Conservation (phyloP, 1,284 basidiomycete species). For the Ustilago xerochloae region DNA sequence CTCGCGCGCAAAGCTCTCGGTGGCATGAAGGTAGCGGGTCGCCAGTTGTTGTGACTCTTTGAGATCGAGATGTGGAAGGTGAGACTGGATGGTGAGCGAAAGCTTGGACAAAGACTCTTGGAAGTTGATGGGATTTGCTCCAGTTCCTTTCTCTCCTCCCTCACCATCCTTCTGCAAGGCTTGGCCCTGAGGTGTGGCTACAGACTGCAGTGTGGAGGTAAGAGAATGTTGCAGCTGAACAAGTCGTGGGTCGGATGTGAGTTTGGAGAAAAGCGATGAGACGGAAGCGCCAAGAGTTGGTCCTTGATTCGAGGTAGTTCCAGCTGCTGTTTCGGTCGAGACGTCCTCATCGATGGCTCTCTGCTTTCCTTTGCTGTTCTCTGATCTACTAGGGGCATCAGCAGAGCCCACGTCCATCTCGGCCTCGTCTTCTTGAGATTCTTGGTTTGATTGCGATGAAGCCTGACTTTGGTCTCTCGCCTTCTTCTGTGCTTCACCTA, state of each 20-base stretch:
- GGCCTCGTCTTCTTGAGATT: not conserved
- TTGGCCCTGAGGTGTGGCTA: conserved; percentile 9
- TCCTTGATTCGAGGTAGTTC: not conserved
- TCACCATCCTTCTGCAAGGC: conserved; percentile 4
- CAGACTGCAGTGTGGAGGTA: conserved; percentile 29
- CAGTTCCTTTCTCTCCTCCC: not conserved
- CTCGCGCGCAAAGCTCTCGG: conserved; percentile 53
- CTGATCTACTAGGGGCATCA: conserved; percentile 3
- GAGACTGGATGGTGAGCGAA: conserved; percentile 48
- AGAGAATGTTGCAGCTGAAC: conserved; percentile 42
- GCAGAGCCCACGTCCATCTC: not conserved
- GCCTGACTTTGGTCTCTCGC: conserved; percentile 48
- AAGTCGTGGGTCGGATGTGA: conserved; percentile 41
- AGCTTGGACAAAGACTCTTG: conserved; percentile 51
- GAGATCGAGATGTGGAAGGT: conserved; percentile 55
- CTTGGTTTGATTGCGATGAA: not conserved
- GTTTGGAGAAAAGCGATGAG: conserved; percentile 41
- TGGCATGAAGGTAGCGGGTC: conserved; percentile 47
- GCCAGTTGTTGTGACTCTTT: conserved; percentile 56
- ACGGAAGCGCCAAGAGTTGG: conserved; percentile 33
- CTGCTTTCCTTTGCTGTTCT: conserved; percentile 44
- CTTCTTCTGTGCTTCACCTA: conserved; percentile 54
- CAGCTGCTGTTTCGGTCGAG: not conserved
- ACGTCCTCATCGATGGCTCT: conserved; percentile 23
- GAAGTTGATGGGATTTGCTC: conserved; percentile 23